Percentiles rank a stretch among this genome's conserved stretches.
Evolutionary conservation across 768 basidiomycete genomes (phyloP).

Genomic region (Punctularia strigosozonata): DNA sequence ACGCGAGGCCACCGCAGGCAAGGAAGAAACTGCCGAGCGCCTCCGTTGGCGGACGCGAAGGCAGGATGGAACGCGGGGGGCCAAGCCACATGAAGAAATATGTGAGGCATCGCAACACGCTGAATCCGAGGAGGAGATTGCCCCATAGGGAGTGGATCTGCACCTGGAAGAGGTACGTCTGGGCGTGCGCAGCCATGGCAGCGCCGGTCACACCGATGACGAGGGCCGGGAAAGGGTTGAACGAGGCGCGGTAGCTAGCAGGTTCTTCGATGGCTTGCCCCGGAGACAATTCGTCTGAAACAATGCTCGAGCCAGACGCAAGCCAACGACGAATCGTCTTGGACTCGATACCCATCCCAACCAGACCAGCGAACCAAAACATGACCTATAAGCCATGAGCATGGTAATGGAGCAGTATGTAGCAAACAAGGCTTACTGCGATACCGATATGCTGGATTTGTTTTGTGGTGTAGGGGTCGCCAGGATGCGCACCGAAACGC

Average conservation of each 20-base stretch:
- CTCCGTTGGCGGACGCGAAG: conserved; percentile 90
- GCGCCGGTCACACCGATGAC: conserved; percentile 90
- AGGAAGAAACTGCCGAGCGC: conserved; percentile 80
- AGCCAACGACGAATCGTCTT: conserved; percentile 63
- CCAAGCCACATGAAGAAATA: conserved; percentile 92
- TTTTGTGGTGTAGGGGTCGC: conserved; percentile 81
- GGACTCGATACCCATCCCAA: conserved; percentile 87
- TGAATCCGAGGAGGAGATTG: conserved; percentile 66
- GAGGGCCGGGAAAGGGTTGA: conserved; percentile 89
- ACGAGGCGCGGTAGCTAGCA: conserved; percentile 60
- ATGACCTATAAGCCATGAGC: conserved; percentile 38
- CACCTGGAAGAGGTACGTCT: conserved; percentile 88
- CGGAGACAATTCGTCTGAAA: conserved; percentile 9
- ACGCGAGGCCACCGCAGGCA: conserved; percentile 78
- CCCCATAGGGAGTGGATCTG: conserved; percentile 92
- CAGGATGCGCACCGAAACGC: conserved; percentile 71
- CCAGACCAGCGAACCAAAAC: conserved; percentile 89
- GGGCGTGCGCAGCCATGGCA: conserved; percentile 88
- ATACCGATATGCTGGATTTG: conserved; percentile 92
- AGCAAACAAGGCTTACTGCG: conserved; percentile 39
- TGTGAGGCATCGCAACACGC: conserved; percentile 72
- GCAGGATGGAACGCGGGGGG: conserved; percentile 75
- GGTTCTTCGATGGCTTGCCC: conserved; percentile 47
- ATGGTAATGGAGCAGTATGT: conserved; percentile 1
- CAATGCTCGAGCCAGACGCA: conserved; percentile 29